Percentiles rank a stretch among this genome's conserved stretches.
phyloP scores from a whole-genome alignment of 2,329 filamentous ascomycete genomes.

The Purpureocillium takamizusanense region DNA sequence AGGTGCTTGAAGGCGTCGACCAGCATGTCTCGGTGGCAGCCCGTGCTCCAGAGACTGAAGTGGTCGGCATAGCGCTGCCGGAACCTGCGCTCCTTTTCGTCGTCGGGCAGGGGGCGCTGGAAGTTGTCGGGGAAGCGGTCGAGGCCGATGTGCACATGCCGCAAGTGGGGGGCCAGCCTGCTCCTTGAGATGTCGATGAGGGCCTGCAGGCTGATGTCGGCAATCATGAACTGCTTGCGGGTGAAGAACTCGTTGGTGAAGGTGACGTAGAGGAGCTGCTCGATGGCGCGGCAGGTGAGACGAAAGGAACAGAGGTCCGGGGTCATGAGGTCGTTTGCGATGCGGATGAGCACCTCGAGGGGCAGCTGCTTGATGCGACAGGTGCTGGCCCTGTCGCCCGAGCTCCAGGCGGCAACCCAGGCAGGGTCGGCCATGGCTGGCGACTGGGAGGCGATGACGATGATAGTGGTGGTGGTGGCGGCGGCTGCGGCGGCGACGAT shows the following conservation, averaged over 20 bases:
- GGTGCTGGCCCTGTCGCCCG: background rate
- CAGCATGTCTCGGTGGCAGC: constrained; percentile 43
- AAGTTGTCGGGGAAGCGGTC: constrained; percentile 13
- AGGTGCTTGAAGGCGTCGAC: constrained; percentile 46
- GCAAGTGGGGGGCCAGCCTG: constrained; percentile 28
- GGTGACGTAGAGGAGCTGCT: constrained; percentile 41
- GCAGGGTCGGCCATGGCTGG: constrained; percentile 1
- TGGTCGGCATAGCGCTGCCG: constrained; percentile 12
- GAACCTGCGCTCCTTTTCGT: constrained; percentile 7
- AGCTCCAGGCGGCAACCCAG: background rate
- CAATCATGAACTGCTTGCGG: constrained; percentile 58
- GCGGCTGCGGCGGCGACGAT: too few relatives aligned
- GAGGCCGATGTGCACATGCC: constrained; percentile 22
- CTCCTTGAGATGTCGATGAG: constrained; percentile 44
- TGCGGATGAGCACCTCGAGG: constrained; percentile 47
- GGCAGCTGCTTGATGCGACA: constrained; percentile 33
- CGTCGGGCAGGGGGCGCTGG: constrained; percentile 5
- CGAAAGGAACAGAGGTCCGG: constrained; percentile 46
- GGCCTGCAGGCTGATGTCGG: constrained; percentile 43
- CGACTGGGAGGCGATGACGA: too few relatives aligned
- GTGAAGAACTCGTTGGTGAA: constrained; percentile 57
- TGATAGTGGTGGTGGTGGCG: too few relatives aligned
- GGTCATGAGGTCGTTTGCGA: constrained; percentile 44
- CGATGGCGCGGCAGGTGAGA: constrained; percentile 43
- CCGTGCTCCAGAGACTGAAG: constrained; percentile 27